phyloP scores from a whole-genome alignment of 495 filamentous ascomycete species.

The Trypethelium eluteriae region DNA sequence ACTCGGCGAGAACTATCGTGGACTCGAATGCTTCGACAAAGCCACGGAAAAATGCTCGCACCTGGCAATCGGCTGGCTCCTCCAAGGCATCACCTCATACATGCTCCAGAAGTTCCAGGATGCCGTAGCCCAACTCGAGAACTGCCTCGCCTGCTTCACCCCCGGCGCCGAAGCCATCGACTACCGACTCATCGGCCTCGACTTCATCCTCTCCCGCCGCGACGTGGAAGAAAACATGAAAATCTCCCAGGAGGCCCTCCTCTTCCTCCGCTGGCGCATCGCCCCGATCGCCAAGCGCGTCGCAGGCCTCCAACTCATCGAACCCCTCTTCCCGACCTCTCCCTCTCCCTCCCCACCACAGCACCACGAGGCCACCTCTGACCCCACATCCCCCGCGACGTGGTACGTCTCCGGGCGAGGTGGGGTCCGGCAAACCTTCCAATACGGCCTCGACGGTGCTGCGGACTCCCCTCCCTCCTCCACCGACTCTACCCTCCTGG shows the following conservation, averaged over 20 bases:
- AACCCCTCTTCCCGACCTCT: not conserved
- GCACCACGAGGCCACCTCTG: not conserved
- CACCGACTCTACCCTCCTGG: not conserved
- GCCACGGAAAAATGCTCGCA: not conserved
- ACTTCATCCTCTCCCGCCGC: not conserved
- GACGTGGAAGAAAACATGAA: not conserved
- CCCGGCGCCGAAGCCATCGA: not conserved
- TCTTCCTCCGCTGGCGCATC: not conserved
- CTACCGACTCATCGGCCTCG: not conserved
- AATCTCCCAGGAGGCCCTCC: not conserved
- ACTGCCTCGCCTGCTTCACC: not conserved
- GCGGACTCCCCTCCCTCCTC: not conserved
- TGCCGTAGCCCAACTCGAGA: not conserved
- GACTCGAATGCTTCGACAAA: conserved; percentile 1
- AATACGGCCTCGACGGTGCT: conserved; percentile 1
- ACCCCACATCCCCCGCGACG: not conserved
- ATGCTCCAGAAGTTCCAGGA: not conserved
- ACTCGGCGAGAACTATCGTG: not conserved
- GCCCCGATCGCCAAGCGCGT: not conserved
- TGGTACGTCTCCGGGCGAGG: conserved; percentile 8
- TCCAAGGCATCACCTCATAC: not conserved
- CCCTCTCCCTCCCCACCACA: not conserved
- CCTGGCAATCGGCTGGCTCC: not conserved
- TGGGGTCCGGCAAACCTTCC: conserved; percentile 4
- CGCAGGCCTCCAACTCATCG: not conserved